Conservation (phyloP, 306 rosid species). For the Prunus mira region DNA sequence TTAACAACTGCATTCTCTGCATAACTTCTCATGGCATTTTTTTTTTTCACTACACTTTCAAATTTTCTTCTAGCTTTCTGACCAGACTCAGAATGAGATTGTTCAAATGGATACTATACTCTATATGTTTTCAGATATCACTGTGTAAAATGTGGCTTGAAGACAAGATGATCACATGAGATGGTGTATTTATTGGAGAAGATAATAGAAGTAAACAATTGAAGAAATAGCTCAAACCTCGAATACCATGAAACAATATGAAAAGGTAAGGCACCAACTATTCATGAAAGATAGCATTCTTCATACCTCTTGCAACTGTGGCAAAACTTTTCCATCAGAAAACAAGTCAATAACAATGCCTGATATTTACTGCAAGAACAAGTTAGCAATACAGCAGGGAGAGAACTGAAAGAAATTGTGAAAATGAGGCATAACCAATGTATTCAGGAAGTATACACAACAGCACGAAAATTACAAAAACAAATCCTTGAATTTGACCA, state of each 20-base stretch:
- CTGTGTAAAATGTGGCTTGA: neutral
- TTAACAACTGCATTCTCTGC: neutral
- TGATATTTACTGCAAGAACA: slow-evolving; percentile 45
- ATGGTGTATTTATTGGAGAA: neutral
- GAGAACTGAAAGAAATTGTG: neutral
- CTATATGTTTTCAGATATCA: neutral
- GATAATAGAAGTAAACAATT: neutral
- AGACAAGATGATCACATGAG: neutral
- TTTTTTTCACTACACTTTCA: neutral
- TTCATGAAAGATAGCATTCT: slow-evolving; percentile 13
- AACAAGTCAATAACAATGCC: slow-evolving; percentile 85
- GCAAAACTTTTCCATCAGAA: slow-evolving; percentile 71
- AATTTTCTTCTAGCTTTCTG: neutral
- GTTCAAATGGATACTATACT: neutral
- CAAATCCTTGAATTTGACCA: slow-evolving; percentile 1
- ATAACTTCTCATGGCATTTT: neutral
- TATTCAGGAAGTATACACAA: slow-evolving; percentile 4
- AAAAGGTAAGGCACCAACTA: slow-evolving; percentile 12
- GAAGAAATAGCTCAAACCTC: neutral
- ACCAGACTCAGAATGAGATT: neutral
- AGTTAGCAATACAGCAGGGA: slow-evolving; percentile 26
- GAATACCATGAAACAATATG: neutral
- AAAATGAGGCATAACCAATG: slow-evolving; percentile 5
- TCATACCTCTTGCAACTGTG: slow-evolving; percentile 79
- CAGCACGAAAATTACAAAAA: slow-evolving; percentile 5